Conservation (phyloP, 2,329 filamentous ascomycete genomes). For the Colletotrichum orchidophilum region DNA sequence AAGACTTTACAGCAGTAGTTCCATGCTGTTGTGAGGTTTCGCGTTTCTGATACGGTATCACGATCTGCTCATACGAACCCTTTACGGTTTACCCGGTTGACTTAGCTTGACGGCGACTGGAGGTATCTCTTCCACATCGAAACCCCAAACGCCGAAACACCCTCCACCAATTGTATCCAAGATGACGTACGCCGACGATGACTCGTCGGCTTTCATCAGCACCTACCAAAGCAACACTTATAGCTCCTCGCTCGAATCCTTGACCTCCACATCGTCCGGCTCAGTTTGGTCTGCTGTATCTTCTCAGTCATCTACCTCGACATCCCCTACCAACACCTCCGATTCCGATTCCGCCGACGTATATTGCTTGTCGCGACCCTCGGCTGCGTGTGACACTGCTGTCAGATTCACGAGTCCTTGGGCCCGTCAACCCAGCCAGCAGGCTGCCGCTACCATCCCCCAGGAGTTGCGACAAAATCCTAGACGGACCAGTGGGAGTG, state of each 20-base stretch:
- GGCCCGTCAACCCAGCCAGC: conserved; percentile 39
- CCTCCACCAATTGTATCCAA: conserved; percentile 48
- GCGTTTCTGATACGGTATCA: conserved; percentile 46
- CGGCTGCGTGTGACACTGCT: conserved; percentile 42
- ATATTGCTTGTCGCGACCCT: conserved; percentile 49
- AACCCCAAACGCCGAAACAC: conserved; percentile 22
- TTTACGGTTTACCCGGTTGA: conserved; percentile 45
- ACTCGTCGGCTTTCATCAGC: conserved; percentile 62
- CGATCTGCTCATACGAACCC: conserved; percentile 40
- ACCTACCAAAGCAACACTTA: conserved; percentile 67
- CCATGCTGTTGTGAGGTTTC: conserved; percentile 52
- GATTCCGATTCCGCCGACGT: conserved; percentile 60
- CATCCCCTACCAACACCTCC: conserved; percentile 70
- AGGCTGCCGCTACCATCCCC: conserved; percentile 54
- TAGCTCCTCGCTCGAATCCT: conserved; percentile 76
- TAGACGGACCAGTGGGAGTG: conserved; percentile 63
- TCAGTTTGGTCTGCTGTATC: conserved; percentile 82
- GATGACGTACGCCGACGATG: conserved; percentile 65
- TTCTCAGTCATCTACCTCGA: conserved; percentile 75
- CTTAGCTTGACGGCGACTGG: conserved; percentile 47
- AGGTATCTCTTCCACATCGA: conserved; percentile 36
- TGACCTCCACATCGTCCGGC: conserved; percentile 78
- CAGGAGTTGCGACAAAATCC: conserved; percentile 73
- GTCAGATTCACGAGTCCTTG: conserved; percentile 42
- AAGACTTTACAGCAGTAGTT: conserved; percentile 47